phyloP scores from a whole-genome alignment of 1,284 basidiomycete genomes.

The Ceratobasidium sp. region DNA sequence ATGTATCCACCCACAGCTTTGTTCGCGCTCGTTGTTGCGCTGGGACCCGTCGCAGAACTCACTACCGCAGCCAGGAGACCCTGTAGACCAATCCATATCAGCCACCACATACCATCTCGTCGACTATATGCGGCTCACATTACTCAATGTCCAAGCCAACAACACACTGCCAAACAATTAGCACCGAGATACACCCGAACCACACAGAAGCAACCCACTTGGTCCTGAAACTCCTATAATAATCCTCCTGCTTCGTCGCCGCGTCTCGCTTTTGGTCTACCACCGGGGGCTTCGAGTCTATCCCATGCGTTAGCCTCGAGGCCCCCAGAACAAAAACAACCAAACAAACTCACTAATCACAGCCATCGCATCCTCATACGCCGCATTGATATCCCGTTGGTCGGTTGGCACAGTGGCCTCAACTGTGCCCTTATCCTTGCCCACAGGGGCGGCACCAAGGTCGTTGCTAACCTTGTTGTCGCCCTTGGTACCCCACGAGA shows the following conservation, averaged over 20 bases:
- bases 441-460: constrained; percentile 77
- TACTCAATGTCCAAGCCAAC: constrained; percentile 85
- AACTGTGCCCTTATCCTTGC: constrained; percentile 71
- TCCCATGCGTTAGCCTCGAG: background rate
- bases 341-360: constrained; percentile 61
- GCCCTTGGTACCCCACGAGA: constrained; percentile 92
- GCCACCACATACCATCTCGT: background rate
- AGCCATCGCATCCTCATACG: constrained; percentile 86
- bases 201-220: constrained; percentile 63
- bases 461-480: constrained; percentile 88
- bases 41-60: constrained; percentile 53
- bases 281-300: constrained; percentile 71
- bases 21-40: constrained; percentile 56
- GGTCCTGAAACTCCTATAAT: constrained; percentile 87
- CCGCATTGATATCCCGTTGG: constrained; percentile 86
- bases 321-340: background rate
- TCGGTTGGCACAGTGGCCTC: constrained; percentile 83
- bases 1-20: constrained; percentile 78
- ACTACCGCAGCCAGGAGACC: constrained; percentile 79
- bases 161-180: constrained; percentile 62
- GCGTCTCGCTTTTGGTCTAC: constrained; percentile 69
- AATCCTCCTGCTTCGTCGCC: constrained; percentile 86
- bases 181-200: background rate
- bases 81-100: constrained; percentile 53
- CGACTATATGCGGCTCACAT: constrained; percentile 61